These are phyloP conservation scores for Prunus yedoensis DNA, from an alignment of 331 rosid species.

Conservation along the genomic window DNA sequence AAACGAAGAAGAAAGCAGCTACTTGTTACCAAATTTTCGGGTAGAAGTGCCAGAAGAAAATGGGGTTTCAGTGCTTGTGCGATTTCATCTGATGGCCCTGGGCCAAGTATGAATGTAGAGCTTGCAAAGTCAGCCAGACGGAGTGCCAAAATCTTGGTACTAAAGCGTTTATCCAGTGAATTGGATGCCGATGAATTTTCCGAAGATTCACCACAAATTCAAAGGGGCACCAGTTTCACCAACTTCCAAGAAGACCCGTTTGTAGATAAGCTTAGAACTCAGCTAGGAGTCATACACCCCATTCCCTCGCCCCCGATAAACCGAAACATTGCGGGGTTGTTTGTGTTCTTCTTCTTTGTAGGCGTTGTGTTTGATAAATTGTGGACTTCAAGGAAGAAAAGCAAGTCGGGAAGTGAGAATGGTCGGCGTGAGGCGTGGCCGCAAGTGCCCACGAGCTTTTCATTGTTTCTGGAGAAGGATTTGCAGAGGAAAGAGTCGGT, in stretches of 20 bases:
- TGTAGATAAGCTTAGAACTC: conserved; percentile 89
- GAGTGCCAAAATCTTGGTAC: conserved; percentile 49
- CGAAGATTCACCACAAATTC: conserved; percentile 40
- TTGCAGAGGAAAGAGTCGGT: conserved; percentile 97
- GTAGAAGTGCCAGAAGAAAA: conserved; percentile 40
- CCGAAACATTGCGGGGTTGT: conserved; percentile 68
- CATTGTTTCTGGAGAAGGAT: conserved; percentile 85
- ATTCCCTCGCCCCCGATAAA: conserved; percentile 90
- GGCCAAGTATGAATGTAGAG: conserved; percentile 33
- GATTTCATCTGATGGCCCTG: conserved; percentile 37
- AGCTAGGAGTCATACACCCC: conserved; percentile 89
- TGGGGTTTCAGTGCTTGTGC: conserved; percentile 38
- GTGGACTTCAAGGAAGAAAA: conserved; percentile 70
- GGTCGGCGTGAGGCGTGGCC: conserved; percentile 78
- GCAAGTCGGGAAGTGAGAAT: conserved; percentile 35
- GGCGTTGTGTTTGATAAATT: conserved; percentile 85
- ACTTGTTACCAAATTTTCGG: conserved; percentile 22
- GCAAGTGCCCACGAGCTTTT: conserved; percentile 96
- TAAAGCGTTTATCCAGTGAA: conserved; percentile 47
- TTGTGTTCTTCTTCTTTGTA: conserved; percentile 88
- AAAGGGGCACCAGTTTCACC: conserved; percentile 60
- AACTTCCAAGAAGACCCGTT: conserved; percentile 80
- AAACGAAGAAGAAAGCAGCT: conserved; percentile 41
- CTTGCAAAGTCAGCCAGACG: conserved; percentile 35
- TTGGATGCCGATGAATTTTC: conserved; percentile 44